A percentile compares a stretch with the other conserved stretches of the same genome.
phyloP scores from a whole-genome alignment of 176 grass and related monocot species.

The Lolium rigidum region DNA sequence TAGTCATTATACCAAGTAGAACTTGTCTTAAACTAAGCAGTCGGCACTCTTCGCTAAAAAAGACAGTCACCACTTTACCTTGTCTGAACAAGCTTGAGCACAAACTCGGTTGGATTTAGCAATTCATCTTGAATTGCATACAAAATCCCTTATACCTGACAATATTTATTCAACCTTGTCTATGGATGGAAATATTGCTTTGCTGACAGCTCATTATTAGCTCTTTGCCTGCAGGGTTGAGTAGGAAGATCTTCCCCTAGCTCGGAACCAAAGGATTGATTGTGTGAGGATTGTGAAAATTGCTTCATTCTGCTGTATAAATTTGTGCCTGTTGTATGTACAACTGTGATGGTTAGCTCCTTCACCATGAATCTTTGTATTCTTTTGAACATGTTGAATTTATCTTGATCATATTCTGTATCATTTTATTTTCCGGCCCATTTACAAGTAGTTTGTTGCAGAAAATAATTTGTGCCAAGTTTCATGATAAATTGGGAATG shows the following conservation, averaged over 20 bases:
- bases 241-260: constrained; percentile 17
- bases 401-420: not conserved
- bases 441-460: not conserved
- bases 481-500: not conserved
- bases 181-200: not conserved
- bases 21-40: not conserved
- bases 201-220: not conserved
- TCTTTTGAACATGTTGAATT: not conserved
- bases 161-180: not conserved
- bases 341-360: not conserved
- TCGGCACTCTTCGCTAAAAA: not conserved
- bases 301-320: constrained; percentile 24
- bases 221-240: constrained; percentile 37
- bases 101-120: not conserved
- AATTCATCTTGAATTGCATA: not conserved
- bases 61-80: not conserved
- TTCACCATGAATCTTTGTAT: not conserved
- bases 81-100: not conserved
- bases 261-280: not conserved
- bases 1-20: not conserved
- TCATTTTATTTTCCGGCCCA: not conserved
- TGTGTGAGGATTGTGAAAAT: not conserved
- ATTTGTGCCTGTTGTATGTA: not conserved
- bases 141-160: not conserved
- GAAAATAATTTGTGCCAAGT: too few relatives aligned